Conservation (phyloP, 257 asterid genomes). For the Solanum piurae region DNA sequence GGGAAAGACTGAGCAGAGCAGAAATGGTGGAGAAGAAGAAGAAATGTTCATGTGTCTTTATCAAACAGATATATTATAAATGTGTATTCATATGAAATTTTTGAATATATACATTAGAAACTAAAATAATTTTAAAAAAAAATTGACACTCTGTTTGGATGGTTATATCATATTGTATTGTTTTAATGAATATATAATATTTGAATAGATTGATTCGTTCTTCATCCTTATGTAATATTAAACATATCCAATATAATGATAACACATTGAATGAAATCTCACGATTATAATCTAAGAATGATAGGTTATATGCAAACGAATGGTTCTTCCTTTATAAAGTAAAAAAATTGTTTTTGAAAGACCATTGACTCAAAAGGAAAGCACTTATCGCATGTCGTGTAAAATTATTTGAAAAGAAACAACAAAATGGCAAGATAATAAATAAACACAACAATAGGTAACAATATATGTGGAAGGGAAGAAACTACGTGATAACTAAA, state of each 20-base stretch:
- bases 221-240: not conserved
- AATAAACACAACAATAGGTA: no score
- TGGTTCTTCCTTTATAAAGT: no score
- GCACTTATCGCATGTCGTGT: not conserved
- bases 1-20: not conserved
- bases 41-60: not conserved
- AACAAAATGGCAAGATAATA: not conserved
- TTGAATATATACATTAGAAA: not conserved
- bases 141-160: not conserved
- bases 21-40: not conserved
- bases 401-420: not conserved
- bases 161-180: rapidly evolving
- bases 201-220: not conserved
- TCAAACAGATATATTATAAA: not conserved
- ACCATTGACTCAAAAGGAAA: no score
- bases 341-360: no score
- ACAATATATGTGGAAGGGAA: not conserved
- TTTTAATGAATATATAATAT: not conserved
- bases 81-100: not conserved
- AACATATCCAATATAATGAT: rapidly evolving
- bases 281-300: no score
- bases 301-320: no score
- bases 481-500: no score
- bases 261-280: no score
- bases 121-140: not conserved